Evolutionary conservation across 306 rosid species (phyloP), one percentile per base, ranked within the genome.

Genomic region (Alnus rubra): DNA sequence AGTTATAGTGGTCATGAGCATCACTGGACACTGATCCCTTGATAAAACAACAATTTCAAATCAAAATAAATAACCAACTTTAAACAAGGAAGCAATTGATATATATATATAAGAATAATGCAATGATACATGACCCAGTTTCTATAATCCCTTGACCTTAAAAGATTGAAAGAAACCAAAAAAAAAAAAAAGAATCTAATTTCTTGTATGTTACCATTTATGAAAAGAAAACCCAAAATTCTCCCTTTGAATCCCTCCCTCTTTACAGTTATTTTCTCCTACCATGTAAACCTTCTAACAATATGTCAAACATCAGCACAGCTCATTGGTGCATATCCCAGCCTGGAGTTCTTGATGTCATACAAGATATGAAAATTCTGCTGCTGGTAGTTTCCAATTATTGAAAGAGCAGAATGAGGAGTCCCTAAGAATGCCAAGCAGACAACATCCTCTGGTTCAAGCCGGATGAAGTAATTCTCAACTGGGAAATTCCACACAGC

Each of bases 361-460:
- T 93, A 95, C 5, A 91, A 76, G 74, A 95, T 85, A 47, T 93
- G 98, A 53, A 95, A 95, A 86, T 95, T 95, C 87, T 95, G 99
- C 84, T 95, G 99, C 91, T 95, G 99, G 75, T 95, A 95, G 81
- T 95, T 95, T 14, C 99, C 98, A 75, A 95, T 93, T 18, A 95
- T 95, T 7, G 98, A 92, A 73, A 95, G 90, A 15, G 88, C 90
- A 52, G 90, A 87, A 28, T 74, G 75, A 13, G 93, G 89, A 83
- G 97, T 91, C 6, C 95, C 97, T 79, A 93, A 49, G 58, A 95
- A 83, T 16, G 98, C 99, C 87, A 95, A 84, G 79, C 99, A 95
- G 55, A 89, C 89, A 28, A 95, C 84, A 51, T 83, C 88, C 11
- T 81, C 88, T 2, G 91, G 90, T 4, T 93, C 92, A 71, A 93